Percentiles rank a stretch among this genome's conserved stretches.
These are phyloP conservation scores for Kuraishia floccosa DNA, from an alignment of 805 yeast genomes.

Conservation along the genomic window DNA sequence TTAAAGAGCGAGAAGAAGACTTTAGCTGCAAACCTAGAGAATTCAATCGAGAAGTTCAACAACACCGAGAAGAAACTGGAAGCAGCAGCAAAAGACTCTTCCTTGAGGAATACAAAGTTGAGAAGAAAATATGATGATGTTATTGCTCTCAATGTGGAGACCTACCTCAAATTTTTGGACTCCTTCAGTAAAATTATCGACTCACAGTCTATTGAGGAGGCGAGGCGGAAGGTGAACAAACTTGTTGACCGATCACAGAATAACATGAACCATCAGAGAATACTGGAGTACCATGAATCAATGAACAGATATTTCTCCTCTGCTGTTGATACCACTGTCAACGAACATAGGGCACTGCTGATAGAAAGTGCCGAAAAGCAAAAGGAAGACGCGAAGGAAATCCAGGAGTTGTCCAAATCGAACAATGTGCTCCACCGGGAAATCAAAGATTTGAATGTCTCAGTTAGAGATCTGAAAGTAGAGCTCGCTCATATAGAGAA, in stretches of 20 bases:
- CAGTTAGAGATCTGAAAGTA: background rate
- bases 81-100: conserved; percentile 5
- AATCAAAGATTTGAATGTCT: background rate
- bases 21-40: conserved; percentile 21
- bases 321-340: conserved; percentile 37
- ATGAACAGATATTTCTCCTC: conserved; percentile 37
- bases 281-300: conserved; percentile 21
- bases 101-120: conserved; percentile 15
- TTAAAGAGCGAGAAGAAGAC: conserved; percentile 23
- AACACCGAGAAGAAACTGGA: conserved; percentile 13
- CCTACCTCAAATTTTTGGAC: conserved; percentile 36
- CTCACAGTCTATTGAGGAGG: conserved; percentile 45
- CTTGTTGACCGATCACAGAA: conserved; percentile 24
- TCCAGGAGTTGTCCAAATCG: conserved; percentile 1
- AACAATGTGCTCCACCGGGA: too few relatives aligned
- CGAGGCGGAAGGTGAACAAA: conserved; percentile 35
- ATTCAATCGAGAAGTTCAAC: conserved; percentile 24
- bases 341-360: background rate
- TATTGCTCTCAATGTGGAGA: conserved; percentile 26
- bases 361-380: conserved; percentile 1
- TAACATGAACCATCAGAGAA: too few relatives aligned
- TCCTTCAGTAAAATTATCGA: conserved; percentile 46
- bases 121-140: conserved; percentile 32
- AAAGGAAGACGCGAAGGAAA: background rate
- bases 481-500: background rate